phyloP scores from a whole-genome alignment of 805 yeast species.

The Scheffersomyces spartinae region DNA sequence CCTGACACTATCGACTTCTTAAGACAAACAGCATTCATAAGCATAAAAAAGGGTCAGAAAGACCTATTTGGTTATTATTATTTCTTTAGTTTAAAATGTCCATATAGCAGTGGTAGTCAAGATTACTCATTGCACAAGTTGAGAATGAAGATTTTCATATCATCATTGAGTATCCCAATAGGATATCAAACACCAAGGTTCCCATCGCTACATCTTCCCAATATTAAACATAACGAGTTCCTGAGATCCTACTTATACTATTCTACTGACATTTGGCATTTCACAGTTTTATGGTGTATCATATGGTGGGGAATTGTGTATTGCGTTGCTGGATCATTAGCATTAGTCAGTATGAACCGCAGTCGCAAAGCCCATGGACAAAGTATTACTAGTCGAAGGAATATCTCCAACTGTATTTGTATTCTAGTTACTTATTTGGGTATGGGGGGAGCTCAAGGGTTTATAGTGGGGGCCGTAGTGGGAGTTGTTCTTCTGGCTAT shows the following conservation, averaged over 20 bases:
- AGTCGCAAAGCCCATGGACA: conserved; percentile 11
- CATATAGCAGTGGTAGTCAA: too few species aligned
- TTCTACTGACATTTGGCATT: conserved; percentile 65
- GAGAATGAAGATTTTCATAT: too few species aligned
- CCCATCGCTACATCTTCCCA: conserved; percentile 78
- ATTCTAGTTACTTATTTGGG: conserved; percentile 36
- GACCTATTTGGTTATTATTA: too few species aligned
- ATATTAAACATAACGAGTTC: conserved; percentile 26
- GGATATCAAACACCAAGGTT: conserved; percentile 74
- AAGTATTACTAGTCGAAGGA: conserved; percentile 31
- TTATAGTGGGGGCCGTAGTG: conserved; percentile 61
- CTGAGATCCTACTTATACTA: conserved; percentile 52
- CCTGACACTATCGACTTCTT: too few species aligned
- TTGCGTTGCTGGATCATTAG: conserved; percentile 50
- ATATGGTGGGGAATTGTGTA: conserved; percentile 57
- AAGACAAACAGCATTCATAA: too few species aligned
- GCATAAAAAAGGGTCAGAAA: too few species aligned
- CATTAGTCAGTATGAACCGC: conserved; percentile 26
- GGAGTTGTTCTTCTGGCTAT: conserved; percentile 69
- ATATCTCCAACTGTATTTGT: conserved; percentile 24
- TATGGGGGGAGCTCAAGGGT: conserved; percentile 53
- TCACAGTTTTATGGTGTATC: conserved; percentile 74
- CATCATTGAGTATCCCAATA: conserved; percentile 53
- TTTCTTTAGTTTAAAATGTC: too few species aligned
- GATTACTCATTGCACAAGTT: too few species aligned